Evolutionary conservation across 805 yeast species (phyloP).

Genomic region (Yamadazyma laniorum): DNA sequence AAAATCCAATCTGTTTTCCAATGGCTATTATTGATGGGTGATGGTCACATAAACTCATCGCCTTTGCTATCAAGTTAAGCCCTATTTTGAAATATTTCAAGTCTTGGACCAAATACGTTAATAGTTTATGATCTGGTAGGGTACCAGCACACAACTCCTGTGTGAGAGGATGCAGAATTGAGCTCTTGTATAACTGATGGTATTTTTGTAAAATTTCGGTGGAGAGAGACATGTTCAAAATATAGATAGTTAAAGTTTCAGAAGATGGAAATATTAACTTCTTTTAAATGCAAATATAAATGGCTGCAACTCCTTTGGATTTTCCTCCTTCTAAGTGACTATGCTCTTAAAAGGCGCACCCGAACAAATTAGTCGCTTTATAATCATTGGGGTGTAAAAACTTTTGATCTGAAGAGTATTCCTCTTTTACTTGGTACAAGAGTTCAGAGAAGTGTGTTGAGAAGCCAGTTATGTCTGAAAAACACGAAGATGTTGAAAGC

Average conservation of each 20-base stretch:
- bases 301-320: not conserved
- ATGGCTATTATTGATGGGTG: conserved; percentile 35
- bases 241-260: too few relatives aligned
- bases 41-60: conserved; percentile 43
- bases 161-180: conserved; percentile 42
- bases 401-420: too few relatives aligned
- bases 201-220: conserved; percentile 14
- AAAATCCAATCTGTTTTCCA: conserved; percentile 51
- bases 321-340: not conserved
- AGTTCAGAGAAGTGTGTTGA: not conserved
- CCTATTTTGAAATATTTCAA: conserved; percentile 45
- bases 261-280: conserved; percentile 11
- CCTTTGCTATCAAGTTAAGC: conserved; percentile 42
- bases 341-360: too few relatives aligned
- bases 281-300: too few relatives aligned
- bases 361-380: too few relatives aligned
- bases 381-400: too few relatives aligned
- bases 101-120: conserved; percentile 49
- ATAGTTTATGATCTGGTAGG: conserved; percentile 40
- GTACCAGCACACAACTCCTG: conserved; percentile 47
- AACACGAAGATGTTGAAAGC: not conserved
- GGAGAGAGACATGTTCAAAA: not conserved
- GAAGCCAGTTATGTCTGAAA: conserved; percentile 3
- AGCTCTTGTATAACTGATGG: conserved; percentile 19
- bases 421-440: too few relatives aligned